Percentiles rank a stretch among this genome's conserved stretches.
These are phyloP conservation scores for Leucosporidium creatinivorum DNA, from an alignment of 768 basidiomycete genomes.

Conservation along the genomic window DNA sequence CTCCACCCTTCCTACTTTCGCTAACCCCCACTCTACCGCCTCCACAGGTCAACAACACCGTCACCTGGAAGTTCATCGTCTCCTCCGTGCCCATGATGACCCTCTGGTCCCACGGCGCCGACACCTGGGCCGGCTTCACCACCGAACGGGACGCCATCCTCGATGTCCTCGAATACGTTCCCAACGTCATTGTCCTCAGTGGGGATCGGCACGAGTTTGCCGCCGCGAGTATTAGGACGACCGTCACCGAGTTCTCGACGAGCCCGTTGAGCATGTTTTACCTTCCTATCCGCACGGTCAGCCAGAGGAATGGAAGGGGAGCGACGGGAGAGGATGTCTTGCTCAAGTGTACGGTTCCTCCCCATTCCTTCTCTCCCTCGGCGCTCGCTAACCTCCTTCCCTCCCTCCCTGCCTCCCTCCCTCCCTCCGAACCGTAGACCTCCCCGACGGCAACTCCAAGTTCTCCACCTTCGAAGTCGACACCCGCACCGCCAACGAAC, in stretches of 20 bases:
- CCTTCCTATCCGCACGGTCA: slow-evolving; percentile 37
- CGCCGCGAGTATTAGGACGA: slow-evolving; percentile 44
- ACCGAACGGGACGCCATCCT: slow-evolving; percentile 57
- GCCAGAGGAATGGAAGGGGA: slow-evolving; percentile 26
- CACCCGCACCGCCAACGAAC: slow-evolving; percentile 51
- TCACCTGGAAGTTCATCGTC: slow-evolving; percentile 70
- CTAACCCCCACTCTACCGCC: background rate
- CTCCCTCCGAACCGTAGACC: too few relatives aligned
- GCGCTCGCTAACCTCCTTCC: slow-evolving; percentile 49
- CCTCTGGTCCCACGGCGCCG: slow-evolving; percentile 61
- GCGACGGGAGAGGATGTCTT: slow-evolving; percentile 35
- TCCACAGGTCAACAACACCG: slow-evolving; percentile 56
- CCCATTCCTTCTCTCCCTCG: slow-evolving; percentile 44
- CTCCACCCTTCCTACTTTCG: background rate
- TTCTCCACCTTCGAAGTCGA: slow-evolving; percentile 68
- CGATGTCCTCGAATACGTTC: slow-evolving; percentile 55
- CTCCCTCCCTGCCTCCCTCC: too few relatives aligned
- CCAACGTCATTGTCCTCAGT: slow-evolving; percentile 58
- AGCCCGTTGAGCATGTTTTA: slow-evolving; percentile 46
- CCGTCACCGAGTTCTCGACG: slow-evolving; percentile 60
- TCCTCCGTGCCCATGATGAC: slow-evolving; percentile 67
- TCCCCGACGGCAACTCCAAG: slow-evolving; percentile 61
- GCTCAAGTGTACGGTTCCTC: slow-evolving; percentile 38
- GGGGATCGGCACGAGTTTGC: slow-evolving; percentile 71
- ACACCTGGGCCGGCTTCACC: slow-evolving; percentile 63